Evolutionary conservation across 352 stramenopile genomes (phyloP), one percentile per base, ranked within the genome.

Genomic region (Phytophthora constricta): DNA sequence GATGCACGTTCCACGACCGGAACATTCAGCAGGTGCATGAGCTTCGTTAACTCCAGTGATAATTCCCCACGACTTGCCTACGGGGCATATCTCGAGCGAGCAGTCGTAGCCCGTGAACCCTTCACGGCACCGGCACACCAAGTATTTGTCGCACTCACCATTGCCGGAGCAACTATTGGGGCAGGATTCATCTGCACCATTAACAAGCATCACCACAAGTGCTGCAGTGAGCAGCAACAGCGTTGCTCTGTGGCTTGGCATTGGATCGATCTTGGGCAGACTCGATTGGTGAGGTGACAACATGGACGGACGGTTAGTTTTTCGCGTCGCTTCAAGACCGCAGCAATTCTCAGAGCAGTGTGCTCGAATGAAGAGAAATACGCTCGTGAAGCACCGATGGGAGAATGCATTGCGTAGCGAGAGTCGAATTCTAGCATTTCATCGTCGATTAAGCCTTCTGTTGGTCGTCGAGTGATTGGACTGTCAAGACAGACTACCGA

Each of bases 1-100:
- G 37, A 84, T 63, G 70, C 93, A 98, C 13, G 68, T 81, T 11
- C 93, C 93, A 62, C 86, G 66, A 13, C 78, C 83, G 0, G 86
- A 90, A 52, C 83, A 93, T 46, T 88, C 78, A 9, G 62, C 69
- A 0, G 62, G 48, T 27, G 57, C 68, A 52, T 93, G 86, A 3
- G 83, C 86, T 23, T 79, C 51, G 41, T 92, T 62, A 7, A 56
- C 39, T 16, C 68, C 81, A 13, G 43, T 74, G 39, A 92, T 69
- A 11, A 83, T 51, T 0, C 83, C 82, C 86, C 86, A 91, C 0
- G 83, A 67, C 26, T 86, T 87, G 5, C 70, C 78, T 1, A 64
- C 26, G 0, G 86, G 82, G 20, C 86, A 92, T 17, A 41, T 65
- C 23, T 78, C 45, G 10, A 84, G 58, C 13, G 84, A 89, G 69